phyloP scores from a whole-genome alignment of 1,284 basidiomycete species.

The Chondrostereum purpureum region DNA sequence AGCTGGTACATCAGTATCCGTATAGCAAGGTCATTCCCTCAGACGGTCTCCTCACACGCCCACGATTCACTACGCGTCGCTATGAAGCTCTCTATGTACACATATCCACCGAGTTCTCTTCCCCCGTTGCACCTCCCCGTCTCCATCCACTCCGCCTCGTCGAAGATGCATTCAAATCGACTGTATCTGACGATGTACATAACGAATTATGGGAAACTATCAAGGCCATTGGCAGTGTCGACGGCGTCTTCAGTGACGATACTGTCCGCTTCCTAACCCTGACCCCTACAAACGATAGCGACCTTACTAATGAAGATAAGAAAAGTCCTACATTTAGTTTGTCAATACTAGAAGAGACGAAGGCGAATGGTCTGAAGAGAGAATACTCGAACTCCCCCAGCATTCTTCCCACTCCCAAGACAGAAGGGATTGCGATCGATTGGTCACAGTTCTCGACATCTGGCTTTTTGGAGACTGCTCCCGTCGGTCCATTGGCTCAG shows the following conservation, averaged over 20 bases:
- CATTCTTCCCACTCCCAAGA: constrained; percentile 12
- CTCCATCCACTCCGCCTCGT: constrained; percentile 53
- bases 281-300: constrained; percentile 26
- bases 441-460: constrained; percentile 55
- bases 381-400: constrained; percentile 5
- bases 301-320: constrained; percentile 27
- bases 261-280: constrained; percentile 54
- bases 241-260: constrained; percentile 55
- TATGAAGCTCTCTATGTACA: constrained; percentile 60
- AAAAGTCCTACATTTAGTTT: constrained; percentile 4
- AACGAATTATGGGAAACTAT: constrained; percentile 49
- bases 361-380: not conserved
- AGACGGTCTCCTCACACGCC: constrained; percentile 42
- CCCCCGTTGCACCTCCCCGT: constrained; percentile 30
- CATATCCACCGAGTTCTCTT: constrained; percentile 44
- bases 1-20: constrained; percentile 62
- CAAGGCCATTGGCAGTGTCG: constrained; percentile 30
- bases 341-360: not conserved
- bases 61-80: constrained; percentile 57
- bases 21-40: constrained; percentile 35
- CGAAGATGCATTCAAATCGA: constrained; percentile 50
- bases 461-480: constrained; percentile 49
- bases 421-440: constrained; percentile 28
- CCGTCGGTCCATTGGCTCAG: constrained; percentile 41
- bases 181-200: constrained; percentile 26